Base-by-base conservation (phyloP, 2,329 filamentous ascomycete genomes). In the Ophiostoma pallidulum region DNA sequence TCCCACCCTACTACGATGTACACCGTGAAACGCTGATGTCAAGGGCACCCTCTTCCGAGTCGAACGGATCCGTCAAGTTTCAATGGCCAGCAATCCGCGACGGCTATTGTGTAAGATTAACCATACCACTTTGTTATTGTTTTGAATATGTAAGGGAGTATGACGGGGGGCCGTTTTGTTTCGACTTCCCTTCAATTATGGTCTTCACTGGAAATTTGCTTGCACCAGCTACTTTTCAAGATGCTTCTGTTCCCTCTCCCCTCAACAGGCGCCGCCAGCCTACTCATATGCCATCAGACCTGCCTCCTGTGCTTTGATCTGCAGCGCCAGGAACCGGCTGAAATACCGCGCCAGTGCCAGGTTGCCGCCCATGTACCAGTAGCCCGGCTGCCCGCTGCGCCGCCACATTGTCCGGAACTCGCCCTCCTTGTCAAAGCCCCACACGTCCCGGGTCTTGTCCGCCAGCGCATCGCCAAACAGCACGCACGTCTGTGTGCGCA, bases 361-460 rank as follows among this genome's bases (percentile, higher is more conserved):
- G 52, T 81, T 84, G 2, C 80, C 80, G 0, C 78, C 79, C 54
- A 80, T 77, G 52, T 77, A 77, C 79, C 78, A 84, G 53, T 83
- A 79, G 0, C 78, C 77, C 0, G 75, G 75, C 46, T 82, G 78
- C 0, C 79, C 78, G 24, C 71, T 80, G 20, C 67, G 67, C 48
- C 75, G 71, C 77, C 77, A 83, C 55, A 75, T 75, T 37, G 63
- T 71, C 6, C 73, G 67, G 53, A 75, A 63, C 64, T 84, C 74
- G 3, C 73, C 73, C 53, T 75, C 71, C 1, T 63, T 58, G 13
- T 81, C 76, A 41, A 81, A 66, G 0, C 77, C 79, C 77, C 80
- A 83, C 12, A 81, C 73, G 53, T 80, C 76, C 6, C 63, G 64
- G 10, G 78, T 70, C 28, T 68, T 67, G 47, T 78, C 72, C 0